Evolutionary conservation across 2,329 filamentous ascomycete genomes (phyloP), one percentile per base, ranked within the genome.

Genomic region (Bisporella sp.): DNA sequence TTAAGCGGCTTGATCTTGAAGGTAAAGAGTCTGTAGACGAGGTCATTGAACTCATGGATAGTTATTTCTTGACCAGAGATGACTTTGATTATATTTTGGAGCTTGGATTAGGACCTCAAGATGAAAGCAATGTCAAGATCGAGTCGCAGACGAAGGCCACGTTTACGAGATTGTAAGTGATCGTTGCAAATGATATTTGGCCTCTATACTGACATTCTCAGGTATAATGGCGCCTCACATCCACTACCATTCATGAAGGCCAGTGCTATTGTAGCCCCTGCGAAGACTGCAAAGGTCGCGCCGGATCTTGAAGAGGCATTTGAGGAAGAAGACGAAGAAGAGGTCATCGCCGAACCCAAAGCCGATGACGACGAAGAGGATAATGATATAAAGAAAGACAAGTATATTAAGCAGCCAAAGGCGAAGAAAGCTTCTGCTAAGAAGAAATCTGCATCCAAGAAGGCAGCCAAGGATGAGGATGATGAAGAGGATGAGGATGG

Each of bases 241-340:
- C 92, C 92, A 0, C 72, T 99, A 47, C 91, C 93, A 1, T 99
- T 96, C 70, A 96, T 97, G 82, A 97, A 96, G 70, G 89, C 91
- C 2, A 89, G 81, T 61, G 88, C 78, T 56, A 78, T 93, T 12
- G 68, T 81, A 7, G 86, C 82, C 4, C 82, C 89, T 4, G 89
- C 88, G 12, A 85, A 83, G 61, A 72, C 76, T 40, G 73, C 81
- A 30, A 82, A 82, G 68, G 89, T 92, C 45, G 87, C 85, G 54
- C 95, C 93, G 1, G 93, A 99, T 70, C 77, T 99, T 32, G 93
- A 99, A 70, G 93, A 99, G 69, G 93, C 91, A 2, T 85, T 99
- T 48, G 91, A 97, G 45, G 92, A 95, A 59, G 90, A 89, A 5
- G 92, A 95, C 43, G 81, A 81, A 41, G 87, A 84, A 21, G 84